These are phyloP conservation scores for Spizellomyces sp. DNA, from an alignment of 192 early-diverging fungal genomes.

Conservation along the genomic window DNA sequence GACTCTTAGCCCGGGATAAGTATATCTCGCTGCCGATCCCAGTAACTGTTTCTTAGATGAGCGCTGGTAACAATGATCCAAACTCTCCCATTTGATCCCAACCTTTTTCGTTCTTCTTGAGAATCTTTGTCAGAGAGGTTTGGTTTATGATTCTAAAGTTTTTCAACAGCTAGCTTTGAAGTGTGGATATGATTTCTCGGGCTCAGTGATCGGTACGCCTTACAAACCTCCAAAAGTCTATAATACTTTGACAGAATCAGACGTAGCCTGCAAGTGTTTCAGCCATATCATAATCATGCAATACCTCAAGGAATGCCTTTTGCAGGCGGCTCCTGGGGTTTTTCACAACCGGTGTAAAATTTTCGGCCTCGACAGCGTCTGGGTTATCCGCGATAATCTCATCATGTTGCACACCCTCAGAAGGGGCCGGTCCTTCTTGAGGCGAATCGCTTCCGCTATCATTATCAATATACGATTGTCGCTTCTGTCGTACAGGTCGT, in stretches of 20 bases:
- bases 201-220: not conserved
- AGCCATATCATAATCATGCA: not conserved
- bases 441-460: too few species aligned
- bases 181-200: not conserved
- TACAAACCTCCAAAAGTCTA: constrained; percentile 26
- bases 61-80: not conserved
- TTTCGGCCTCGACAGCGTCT: not conserved
- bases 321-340: constrained; percentile 29
- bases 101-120: constrained; percentile 36
- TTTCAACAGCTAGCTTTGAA: constrained; percentile 28
- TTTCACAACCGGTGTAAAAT: constrained; percentile 22
- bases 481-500: too few species aligned
- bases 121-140: constrained; percentile 42
- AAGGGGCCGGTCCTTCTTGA: too few species aligned
- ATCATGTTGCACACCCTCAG: not conserved
- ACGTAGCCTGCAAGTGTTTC: not conserved
- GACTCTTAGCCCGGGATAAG: constrained; percentile 17
- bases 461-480: too few species aligned
- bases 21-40: constrained; percentile 17
- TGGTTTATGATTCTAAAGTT: constrained; percentile 46
- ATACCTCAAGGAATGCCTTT: constrained; percentile 33
- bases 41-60: constrained; percentile 4
- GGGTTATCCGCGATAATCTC: not conserved
- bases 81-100: not conserved
- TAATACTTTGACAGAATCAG: constrained; percentile 10